Conservation (phyloP, 768 basidiomycete species). For the Pulveroboletus sp. region DNA sequence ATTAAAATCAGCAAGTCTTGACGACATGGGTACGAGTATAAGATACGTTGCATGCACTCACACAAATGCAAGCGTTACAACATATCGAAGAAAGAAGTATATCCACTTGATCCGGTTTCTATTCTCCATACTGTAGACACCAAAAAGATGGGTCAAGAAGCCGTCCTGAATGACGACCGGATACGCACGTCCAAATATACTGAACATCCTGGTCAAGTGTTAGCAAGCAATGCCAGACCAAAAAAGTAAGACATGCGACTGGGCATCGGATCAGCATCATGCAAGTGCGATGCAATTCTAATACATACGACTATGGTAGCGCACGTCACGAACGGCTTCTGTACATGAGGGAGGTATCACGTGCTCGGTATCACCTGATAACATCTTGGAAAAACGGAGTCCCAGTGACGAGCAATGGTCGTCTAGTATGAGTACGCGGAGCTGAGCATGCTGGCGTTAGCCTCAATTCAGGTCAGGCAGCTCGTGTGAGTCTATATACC, state of each 20-base stretch:
- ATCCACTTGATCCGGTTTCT: neutral
- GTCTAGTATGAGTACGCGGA: no score
- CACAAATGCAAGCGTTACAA: slow-evolving; percentile 13
- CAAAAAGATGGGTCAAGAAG: neutral
- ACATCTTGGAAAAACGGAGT: neutral
- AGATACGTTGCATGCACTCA: slow-evolving; percentile 6
- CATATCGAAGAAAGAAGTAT: neutral
- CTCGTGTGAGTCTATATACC: no score
- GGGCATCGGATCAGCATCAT: neutral
- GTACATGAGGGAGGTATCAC: neutral
- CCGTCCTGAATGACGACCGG: neutral
- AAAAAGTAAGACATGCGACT: slow-evolving; percentile 12
- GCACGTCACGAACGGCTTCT: slow-evolving; percentile 4
- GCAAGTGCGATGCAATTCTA: neutral
- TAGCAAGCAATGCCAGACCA: slow-evolving; percentile 10
- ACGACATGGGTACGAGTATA: neutral
- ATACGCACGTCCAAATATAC: slow-evolving; percentile 22
- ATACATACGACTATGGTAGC: neutral
- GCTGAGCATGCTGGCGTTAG: no score
- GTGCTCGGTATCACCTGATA: neutral
- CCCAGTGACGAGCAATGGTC: neutral
- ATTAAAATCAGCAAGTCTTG: neutral
- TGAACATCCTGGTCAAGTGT: slow-evolving; percentile 16
- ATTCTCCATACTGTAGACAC: slow-evolving; percentile 18
- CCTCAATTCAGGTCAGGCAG: no score